These are phyloP conservation scores for Butyriboletus loyo DNA, from an alignment of 768 basidiomycete genomes.

Conservation along the genomic window DNA sequence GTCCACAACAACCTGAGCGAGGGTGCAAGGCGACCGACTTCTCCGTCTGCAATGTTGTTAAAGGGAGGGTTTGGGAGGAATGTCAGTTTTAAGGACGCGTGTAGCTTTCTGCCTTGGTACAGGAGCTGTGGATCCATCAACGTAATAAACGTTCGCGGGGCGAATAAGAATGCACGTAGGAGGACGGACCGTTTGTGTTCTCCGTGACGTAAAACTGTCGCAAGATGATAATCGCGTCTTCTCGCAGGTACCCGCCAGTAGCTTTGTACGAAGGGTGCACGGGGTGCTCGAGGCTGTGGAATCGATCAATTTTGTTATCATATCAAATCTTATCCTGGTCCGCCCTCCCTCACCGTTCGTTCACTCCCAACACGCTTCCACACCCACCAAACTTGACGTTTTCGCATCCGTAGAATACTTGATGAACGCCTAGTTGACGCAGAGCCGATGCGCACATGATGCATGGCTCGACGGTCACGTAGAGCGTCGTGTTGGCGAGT, in stretches of 20 bases:
- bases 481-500: conserved; percentile 77
- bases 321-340: background rate
- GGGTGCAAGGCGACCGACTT: background rate
- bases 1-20: background rate
- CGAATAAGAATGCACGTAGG: background rate
- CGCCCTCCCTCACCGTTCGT: conserved; percentile 56
- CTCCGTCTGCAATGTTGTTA: background rate
- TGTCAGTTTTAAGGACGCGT: conserved; percentile 81
- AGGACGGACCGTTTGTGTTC: conserved; percentile 78
- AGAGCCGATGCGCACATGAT: conserved; percentile 99
- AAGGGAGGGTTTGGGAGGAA: conserved; percentile 30
- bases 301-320: conserved; percentile 1
- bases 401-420: conserved; percentile 89
- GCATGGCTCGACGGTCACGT: conserved; percentile 98
- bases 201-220: conserved; percentile 91
- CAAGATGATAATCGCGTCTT: conserved; percentile 84
- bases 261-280: conserved; percentile 73
- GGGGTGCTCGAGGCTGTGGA: conserved; percentile 62
- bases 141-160: conserved; percentile 9
- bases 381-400: conserved; percentile 98
- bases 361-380: conserved; percentile 90
- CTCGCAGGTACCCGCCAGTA: conserved; percentile 69
- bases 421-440: conserved; percentile 86
- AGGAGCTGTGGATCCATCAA: conserved; percentile 57
- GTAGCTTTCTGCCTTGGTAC: conserved; percentile 84